Evolutionary conservation across 2,329 filamentous ascomycete species (phyloP), one percentile per base, ranked within the genome.

Genomic region (Torrubiellomyces zombiae): DNA sequence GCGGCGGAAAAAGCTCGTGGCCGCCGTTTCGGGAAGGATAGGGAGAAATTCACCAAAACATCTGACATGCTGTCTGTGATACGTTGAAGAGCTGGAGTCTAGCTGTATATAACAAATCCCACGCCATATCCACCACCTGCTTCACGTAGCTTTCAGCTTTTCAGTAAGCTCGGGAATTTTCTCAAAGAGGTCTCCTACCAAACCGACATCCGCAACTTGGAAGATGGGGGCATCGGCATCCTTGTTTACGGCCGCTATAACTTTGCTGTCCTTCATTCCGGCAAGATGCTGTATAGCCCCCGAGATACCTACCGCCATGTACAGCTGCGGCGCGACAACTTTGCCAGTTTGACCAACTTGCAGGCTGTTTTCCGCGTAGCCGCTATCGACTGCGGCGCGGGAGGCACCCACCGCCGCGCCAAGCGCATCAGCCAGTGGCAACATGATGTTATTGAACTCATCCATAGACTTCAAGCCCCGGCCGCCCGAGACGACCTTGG

Each of bases 201-300:
- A 60, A 9, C 89, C 89, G 27, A 95, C 83, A 53, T 98, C 89
- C 4, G 89, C 89, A 30, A 98, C 73, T 56, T 98, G 89, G 65
- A 98, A 98, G 40, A 98, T 98, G 16, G 89, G 89, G 29, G 89
- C 89, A 53, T 98, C 89, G 4, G 74, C 62, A 46, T 98, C 89
- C 61, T 98, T 98, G 65, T 98, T 98, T 47, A 98, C 95, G 9
- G 82, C 82, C 13, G 86, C 89, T 57, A 98, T 98, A 30, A 98
- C 89, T 62, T 98, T 98, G 62, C 83, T 94, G 48, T 98, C 89
- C 67, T 98, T 98, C 89, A 98, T 98, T 47, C 89, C 89, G 16
- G 89, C 89, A 55, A 98, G 55, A 62, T 98, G 89, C 58, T 98
- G 89, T 40, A 98, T 98, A 13, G 89, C 89, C 27, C 89, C 89